Conservation (phyloP, 1,284 basidiomycete genomes). For the Phaffia rhodozyma region DNA sequence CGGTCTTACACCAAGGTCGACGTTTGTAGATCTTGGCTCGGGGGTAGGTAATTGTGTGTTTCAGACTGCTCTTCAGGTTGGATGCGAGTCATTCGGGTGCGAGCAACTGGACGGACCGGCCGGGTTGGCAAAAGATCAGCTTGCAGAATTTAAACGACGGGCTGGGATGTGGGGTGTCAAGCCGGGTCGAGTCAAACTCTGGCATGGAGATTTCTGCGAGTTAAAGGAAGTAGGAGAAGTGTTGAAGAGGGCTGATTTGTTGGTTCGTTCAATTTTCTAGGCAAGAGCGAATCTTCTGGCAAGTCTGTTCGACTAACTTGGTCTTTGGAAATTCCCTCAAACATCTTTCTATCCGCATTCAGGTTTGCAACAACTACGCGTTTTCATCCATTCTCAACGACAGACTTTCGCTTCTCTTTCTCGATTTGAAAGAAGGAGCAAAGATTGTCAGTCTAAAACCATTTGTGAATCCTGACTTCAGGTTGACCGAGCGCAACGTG, state of each 20-base stretch:
- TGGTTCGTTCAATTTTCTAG: constrained; percentile 30
- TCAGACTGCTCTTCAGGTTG: constrained; percentile 43
- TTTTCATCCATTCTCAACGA: constrained; percentile 43
- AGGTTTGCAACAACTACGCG: constrained; percentile 45
- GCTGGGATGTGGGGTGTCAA: constrained; percentile 42
- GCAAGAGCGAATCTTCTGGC: not conserved
- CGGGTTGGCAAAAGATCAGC: constrained; percentile 38
- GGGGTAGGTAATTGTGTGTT: constrained; percentile 46
- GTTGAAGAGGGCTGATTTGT: constrained; percentile 40
- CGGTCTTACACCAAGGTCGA: constrained; percentile 27
- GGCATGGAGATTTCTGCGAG: constrained; percentile 42
- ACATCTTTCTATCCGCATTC: not conserved
- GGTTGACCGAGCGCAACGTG: constrained; percentile 38
- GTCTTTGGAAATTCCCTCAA: too few species aligned
- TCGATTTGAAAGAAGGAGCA: constrained; percentile 43
- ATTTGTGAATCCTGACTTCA: constrained; percentile 41
- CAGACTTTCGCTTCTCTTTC: constrained; percentile 41
- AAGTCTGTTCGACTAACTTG: not conserved
- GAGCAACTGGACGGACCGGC: constrained; percentile 42
- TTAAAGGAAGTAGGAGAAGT: constrained; percentile 29
- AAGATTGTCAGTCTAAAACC: constrained; percentile 43
- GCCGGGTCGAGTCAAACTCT: constrained; percentile 35
- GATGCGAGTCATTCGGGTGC: constrained; percentile 39
- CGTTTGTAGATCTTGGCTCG: constrained; percentile 43
- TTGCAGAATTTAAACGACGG: constrained; percentile 38